Evolutionary conservation across 805 yeast genomes (phyloP).

Genomic region (Torulaspora maleeae): DNA sequence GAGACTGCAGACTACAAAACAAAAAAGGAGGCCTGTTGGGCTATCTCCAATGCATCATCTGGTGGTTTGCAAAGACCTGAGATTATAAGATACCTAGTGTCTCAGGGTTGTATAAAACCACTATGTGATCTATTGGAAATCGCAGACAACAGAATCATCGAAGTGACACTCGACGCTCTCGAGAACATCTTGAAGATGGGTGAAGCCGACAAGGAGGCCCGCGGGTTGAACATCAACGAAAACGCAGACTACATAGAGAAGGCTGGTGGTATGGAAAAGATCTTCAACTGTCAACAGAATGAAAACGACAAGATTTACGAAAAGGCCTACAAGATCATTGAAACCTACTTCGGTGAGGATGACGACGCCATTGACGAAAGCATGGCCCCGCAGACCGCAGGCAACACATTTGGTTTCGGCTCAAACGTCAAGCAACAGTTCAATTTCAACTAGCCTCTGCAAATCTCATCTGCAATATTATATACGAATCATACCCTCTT

Average conservation of each 20-base stretch:
- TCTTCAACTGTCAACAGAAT: constrained; percentile 86
- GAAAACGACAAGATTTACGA: constrained; percentile 88
- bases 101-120: constrained; percentile 96
- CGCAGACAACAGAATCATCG: constrained; percentile 87
- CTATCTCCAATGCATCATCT: constrained; percentile 93
- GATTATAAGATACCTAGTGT: constrained; percentile 86
- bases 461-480: neutral
- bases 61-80: constrained; percentile 92
- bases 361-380: constrained; percentile 71
- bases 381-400: constrained; percentile 69
- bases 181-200: constrained; percentile 93
- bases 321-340: constrained; percentile 86
- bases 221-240: constrained; percentile 66
- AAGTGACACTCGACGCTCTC: constrained; percentile 91
- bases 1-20: constrained; percentile 90
- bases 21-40: constrained; percentile 99
- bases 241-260: constrained; percentile 92
- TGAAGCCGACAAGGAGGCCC: constrained; percentile 80
- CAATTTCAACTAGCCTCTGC: constrained; percentile 26
- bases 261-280: constrained; percentile 97
- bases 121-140: constrained; percentile 85
- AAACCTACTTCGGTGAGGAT: constrained; percentile 83
- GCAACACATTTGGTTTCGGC: constrained; percentile 87
- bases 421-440: constrained; percentile 53
- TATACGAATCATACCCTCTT: constrained; percentile 3